phyloP scores from a whole-genome alignment of 441 rosid species.

The Populus trichocarpa region DNA sequence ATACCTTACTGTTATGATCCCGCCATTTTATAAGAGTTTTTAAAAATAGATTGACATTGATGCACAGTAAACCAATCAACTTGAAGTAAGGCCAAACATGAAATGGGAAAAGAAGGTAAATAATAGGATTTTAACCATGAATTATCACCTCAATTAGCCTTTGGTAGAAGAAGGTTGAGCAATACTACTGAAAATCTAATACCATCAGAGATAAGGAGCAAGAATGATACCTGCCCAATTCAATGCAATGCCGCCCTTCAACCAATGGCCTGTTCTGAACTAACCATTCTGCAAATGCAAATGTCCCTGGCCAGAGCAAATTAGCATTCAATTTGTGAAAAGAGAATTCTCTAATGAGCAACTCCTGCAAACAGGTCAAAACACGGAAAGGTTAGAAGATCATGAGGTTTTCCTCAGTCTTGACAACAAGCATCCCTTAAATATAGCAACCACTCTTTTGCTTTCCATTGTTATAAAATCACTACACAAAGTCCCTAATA shows the following conservation, averaged over 20 bases:
- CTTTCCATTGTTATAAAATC: too few relatives aligned
- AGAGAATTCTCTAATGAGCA: constrained; percentile 72
- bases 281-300: constrained; percentile 90
- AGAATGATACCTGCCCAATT: constrained; percentile 73
- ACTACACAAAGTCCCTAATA: too few relatives aligned
- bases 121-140: constrained; percentile 1
- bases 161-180: neutral
- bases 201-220: neutral
- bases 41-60: neutral
- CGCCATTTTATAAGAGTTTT: too few relatives aligned
- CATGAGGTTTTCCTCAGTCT: neutral
- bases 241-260: constrained; percentile 62
- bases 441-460: neutral
- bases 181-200: neutral
- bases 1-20: neutral
- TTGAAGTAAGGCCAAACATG: neutral
- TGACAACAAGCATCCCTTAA: neutral
- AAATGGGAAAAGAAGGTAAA: neutral
- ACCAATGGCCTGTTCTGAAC: constrained; percentile 40
- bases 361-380: constrained; percentile 49
- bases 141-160: neutral
- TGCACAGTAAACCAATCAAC: neutral
- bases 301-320: constrained; percentile 97
- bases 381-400: neutral
- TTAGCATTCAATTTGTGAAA: constrained; percentile 94